Evolutionary conservation across 176 grass and related monocot genomes (phyloP).

Genomic region (Thinopyrum elongatum): DNA sequence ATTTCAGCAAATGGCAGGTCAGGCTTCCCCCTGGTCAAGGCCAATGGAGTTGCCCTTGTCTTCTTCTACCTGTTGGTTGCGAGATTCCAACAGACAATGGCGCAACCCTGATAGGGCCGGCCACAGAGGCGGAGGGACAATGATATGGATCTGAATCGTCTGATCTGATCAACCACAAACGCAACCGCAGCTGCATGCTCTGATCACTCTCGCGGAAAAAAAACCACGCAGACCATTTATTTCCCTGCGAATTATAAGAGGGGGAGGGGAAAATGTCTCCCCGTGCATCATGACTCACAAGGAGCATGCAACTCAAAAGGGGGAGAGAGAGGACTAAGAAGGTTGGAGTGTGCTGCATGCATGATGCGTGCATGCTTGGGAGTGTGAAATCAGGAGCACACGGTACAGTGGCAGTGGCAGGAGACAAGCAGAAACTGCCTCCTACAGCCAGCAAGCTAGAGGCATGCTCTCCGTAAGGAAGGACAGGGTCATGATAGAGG

Average conservation of each 20-base stretch:
- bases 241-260: neutral
- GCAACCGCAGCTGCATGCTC: neutral
- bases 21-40: slow-evolving; percentile 42
- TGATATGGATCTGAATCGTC: slow-evolving; percentile 38
- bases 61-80: slow-evolving; percentile 25
- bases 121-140: slow-evolving; percentile 40
- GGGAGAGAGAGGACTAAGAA: neutral
- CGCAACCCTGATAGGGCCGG: neutral
- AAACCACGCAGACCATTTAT: neutral
- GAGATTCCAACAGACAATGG: slow-evolving; percentile 39
- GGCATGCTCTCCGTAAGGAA: neutral
- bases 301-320: neutral
- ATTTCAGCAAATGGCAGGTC: neutral
- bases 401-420: neutral
- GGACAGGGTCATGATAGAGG: neutral
- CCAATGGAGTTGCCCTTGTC: slow-evolving; percentile 43
- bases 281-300: slow-evolving; percentile 29
- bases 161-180: slow-evolving; percentile 24
- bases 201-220: neutral
- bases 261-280: neutral
- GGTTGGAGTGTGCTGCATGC: neutral
- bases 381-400: neutral
- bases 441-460: neutral
- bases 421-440: slow-evolving; percentile 11
- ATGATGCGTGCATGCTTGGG: neutral